Base-by-base conservation (phyloP, 148 eudicot genomes). In the Diospyros kaki region DNA sequence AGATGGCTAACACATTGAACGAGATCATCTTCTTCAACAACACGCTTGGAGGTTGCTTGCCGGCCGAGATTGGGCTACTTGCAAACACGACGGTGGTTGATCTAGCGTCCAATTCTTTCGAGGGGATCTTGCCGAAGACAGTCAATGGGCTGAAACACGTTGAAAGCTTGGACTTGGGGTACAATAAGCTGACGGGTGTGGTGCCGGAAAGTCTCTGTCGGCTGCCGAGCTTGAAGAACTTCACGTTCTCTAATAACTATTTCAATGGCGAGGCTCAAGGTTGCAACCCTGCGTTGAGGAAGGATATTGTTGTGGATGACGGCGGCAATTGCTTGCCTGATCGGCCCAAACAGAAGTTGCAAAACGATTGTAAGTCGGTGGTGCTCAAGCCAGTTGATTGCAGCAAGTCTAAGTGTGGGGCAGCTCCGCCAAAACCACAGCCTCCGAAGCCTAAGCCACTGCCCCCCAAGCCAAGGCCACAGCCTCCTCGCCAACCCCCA, bases 31-130 rank as follows among this genome's bases (percentile, higher is more conserved):
- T 81, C 48, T 15, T 59, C 10, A 77, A 77, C 52, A 48, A 66
- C 40, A 58, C 43, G 38, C 70, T 81, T 15, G 44, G 28, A 10
- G 80, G 78, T 9, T 81, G 84, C 42, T 64, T 81, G 15, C 84
- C 84, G 4, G 2, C 18, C 9, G 73, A 78, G 48, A 58, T 81
- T 2, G 64, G 75, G 7, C 8, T 1, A 56, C 81, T 81, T 40
- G 39, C 6, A n/a, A 64, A 64, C 4, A 17, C 68, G 11, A 74
- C 69, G 5, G 72, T 77, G 2, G 13, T 81, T 6, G 84, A 81
- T 58, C 4, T 81, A 9, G 65, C 69, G 39, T 48, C 2, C 4
- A 81, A 81, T 17, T 13, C 39, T 1, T 69, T 76, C 18, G 46
- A 13, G 1, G 79, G 74, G 9, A 51, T 44, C 3, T 44, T 76